Percentiles rank a stretch among this genome's conserved stretches.
Evolutionary conservation across 768 basidiomycete species (phyloP).

Genomic region (Mycena capillaripes): DNA sequence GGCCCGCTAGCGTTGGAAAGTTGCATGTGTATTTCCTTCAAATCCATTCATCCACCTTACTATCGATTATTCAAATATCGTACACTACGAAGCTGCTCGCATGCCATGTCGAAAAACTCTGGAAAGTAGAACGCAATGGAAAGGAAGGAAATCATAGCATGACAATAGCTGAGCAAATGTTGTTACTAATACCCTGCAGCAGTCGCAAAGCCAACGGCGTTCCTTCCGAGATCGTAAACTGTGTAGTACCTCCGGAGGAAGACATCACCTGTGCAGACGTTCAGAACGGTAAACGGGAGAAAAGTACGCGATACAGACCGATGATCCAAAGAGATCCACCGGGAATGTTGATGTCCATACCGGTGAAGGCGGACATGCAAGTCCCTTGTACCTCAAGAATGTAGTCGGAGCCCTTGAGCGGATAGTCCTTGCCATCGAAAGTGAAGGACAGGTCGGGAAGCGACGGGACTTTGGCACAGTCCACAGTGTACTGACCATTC

Average conservation of each 20-base stretch:
- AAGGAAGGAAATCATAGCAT: neutral
- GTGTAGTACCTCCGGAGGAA: slow-evolving; percentile 94
- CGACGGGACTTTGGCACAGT: slow-evolving; percentile 86
- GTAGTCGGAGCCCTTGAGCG: slow-evolving; percentile 89
- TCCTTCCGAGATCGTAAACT: slow-evolving; percentile 84
- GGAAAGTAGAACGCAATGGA: neutral
- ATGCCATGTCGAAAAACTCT: slow-evolving; percentile 3
- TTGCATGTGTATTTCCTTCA: too few species aligned
- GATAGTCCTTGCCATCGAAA: slow-evolving; percentile 86
- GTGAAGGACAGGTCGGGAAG: slow-evolving; percentile 89
- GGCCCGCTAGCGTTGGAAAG: too few species aligned
- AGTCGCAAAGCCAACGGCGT: slow-evolving; percentile 89
- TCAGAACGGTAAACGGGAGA: neutral
- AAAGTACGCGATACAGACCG: slow-evolving; percentile 61
- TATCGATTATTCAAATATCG: slow-evolving; percentile 23
- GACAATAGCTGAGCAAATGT: neutral
- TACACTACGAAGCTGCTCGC: slow-evolving; percentile 31
- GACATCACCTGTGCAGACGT: slow-evolving; percentile 71
- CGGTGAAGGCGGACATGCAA: slow-evolving; percentile 95
- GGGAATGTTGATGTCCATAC: slow-evolving; percentile 89
- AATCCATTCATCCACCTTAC: neutral
- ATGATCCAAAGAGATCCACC: slow-evolving; percentile 90
- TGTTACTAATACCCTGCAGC: slow-evolving; percentile 35
- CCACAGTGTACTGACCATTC: slow-evolving; percentile 96
- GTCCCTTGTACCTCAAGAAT: slow-evolving; percentile 91